Percentiles rank a stretch among this genome's conserved stretches.
These are phyloP conservation scores for Fomes fomentarius DNA, from an alignment of 1,284 basidiomycete genomes.

Conservation along the genomic window DNA sequence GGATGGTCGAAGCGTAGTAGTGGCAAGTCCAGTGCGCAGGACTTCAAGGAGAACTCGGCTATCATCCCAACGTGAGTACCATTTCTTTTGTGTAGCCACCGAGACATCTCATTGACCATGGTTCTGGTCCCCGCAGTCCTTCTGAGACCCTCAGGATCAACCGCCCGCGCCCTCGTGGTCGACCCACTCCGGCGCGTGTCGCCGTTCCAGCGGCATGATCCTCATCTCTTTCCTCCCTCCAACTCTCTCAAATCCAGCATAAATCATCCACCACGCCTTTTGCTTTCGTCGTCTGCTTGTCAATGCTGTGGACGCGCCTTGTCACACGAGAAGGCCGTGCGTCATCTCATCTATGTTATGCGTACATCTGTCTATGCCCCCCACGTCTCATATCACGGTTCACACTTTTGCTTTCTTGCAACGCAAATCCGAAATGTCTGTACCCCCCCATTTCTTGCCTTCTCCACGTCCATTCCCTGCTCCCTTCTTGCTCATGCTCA, in stretches of 20 bases:
- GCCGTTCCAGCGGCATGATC: constrained; percentile 26
- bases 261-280: not conserved
- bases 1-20: constrained; percentile 66
- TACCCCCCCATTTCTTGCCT: constrained; percentile 7
- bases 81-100: not conserved
- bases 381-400: constrained; percentile 17
- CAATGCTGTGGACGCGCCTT: constrained; percentile 5
- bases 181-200: constrained; percentile 49
- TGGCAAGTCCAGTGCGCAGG: constrained; percentile 29
- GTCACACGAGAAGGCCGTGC: constrained; percentile 2
- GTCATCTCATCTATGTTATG: constrained; percentile 29
- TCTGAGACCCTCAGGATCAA: constrained; percentile 64
- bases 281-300: constrained; percentile 11
- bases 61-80: constrained; percentile 56
- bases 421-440: constrained; percentile 16
- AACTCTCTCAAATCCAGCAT: constrained; percentile 3
- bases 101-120: too few species aligned
- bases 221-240: too few species aligned
- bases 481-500: not conserved
- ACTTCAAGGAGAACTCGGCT: constrained; percentile 54
- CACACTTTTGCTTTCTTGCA: constrained; percentile 20
- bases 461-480: too few species aligned
- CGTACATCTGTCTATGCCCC: constrained; percentile 30
- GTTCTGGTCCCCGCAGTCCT: too few species aligned
- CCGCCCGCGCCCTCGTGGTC: constrained; percentile 65